Conservation (phyloP, 2,329 filamentous ascomycete species). For the Whalleya microplaca region DNA sequence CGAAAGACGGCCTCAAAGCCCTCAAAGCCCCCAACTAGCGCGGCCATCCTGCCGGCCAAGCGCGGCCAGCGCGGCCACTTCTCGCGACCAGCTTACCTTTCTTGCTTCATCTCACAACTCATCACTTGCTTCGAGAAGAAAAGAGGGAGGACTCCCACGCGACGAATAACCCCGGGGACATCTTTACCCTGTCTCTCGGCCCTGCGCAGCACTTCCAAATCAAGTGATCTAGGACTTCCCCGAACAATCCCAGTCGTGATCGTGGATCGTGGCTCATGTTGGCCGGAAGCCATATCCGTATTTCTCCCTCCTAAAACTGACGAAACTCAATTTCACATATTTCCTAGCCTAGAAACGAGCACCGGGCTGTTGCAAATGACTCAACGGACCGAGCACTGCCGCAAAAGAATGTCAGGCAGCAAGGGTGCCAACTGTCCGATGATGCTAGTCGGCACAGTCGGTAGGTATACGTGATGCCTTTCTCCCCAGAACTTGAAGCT, state of each 20-base stretch:
- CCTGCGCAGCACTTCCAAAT: constrained; percentile 22
- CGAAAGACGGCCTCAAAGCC: constrained; percentile 35
- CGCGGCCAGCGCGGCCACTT: constrained; percentile 33
- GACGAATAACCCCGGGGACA: background rate
- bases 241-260: constrained; percentile 18
- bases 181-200: constrained; percentile 14
- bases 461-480: constrained; percentile 10
- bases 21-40: constrained; percentile 33
- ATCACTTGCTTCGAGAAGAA: constrained; percentile 26
- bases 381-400: constrained; percentile 6
- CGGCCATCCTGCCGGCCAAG: constrained; percentile 28
- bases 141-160: constrained; percentile 29
- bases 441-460: constrained; percentile 9
- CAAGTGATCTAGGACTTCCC: constrained; percentile 28
- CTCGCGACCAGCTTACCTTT: constrained; percentile 34
- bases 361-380: constrained; percentile 1
- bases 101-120: constrained; percentile 12
- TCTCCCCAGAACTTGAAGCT: constrained; percentile 14
- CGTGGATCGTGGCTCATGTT: constrained; percentile 13
- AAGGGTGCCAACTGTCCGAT: constrained; percentile 1
- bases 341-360: constrained; percentile 12
- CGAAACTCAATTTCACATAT: constrained; percentile 3
- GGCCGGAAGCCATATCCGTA: constrained; percentile 5
- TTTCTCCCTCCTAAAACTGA: constrained; percentile 2
- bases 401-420: constrained; percentile 12